Evolutionary conservation across 441 rosid genomes (phyloP).

Genomic region (Viola pubescens): DNA sequence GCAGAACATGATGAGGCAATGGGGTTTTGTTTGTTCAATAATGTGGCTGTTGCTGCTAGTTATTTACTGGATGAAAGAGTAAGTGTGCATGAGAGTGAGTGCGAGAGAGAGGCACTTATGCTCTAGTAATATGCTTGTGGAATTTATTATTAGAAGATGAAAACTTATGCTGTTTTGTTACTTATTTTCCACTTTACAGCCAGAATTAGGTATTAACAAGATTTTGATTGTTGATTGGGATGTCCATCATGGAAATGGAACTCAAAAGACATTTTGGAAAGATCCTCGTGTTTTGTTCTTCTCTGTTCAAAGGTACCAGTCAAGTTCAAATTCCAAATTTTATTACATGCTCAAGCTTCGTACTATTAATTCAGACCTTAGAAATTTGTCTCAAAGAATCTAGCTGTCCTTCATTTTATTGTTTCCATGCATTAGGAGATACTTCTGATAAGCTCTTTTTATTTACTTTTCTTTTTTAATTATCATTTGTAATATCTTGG

Average conservation of each 20-base stretch:
- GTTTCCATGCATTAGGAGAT: neutral
- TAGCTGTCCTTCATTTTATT: no score
- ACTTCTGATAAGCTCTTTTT: neutral
- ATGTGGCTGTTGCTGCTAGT: constrained; percentile 80
- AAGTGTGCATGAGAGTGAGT: constrained; percentile 13
- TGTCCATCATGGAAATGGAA: constrained; percentile 97
- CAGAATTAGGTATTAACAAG: constrained; percentile 66
- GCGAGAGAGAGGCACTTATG: no score
- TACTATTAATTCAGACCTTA: neutral
- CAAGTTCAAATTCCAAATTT: constrained; percentile 3
- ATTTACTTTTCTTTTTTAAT: no score
- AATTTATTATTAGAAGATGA: neutral
- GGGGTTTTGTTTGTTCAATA: constrained; percentile 95
- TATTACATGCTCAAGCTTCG: neutral
- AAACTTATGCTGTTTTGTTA: neutral
- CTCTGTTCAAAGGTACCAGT: constrained; percentile 85
- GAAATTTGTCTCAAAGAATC: neutral
- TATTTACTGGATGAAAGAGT: constrained; percentile 65
- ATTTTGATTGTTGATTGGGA: constrained; percentile 97
- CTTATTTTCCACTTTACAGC: constrained; percentile 26
- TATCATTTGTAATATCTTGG: no score
- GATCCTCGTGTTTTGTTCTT: constrained; percentile 90
- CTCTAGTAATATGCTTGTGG: neutral
- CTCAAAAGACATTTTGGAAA: constrained; percentile 84
- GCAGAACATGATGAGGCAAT: constrained; percentile 78